Evolutionary conservation across 2,329 filamentous ascomycete species (phyloP).

Genomic region (Magnaporthiopsis rhizophila): DNA sequence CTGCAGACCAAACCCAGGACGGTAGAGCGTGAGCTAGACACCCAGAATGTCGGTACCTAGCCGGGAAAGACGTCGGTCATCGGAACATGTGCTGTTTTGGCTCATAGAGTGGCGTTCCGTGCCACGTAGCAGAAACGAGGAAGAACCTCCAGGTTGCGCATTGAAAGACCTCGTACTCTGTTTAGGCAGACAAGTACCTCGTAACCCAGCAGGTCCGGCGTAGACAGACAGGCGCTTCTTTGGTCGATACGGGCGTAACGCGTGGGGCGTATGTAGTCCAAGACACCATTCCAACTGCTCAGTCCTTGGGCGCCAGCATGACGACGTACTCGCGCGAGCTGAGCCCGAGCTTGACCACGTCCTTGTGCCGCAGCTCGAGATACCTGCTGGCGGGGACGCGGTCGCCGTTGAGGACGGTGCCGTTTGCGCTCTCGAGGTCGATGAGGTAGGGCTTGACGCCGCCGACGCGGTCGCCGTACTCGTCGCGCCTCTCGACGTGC

Average conservation of each 20-base stretch:
- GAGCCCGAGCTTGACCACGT: slow-evolving; percentile 80
- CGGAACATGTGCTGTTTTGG: background rate
- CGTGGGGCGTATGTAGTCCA: too few species aligned
- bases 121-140: background rate
- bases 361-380: slow-evolving; percentile 79
- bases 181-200: background rate
- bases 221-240: background rate
- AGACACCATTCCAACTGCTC: slow-evolving; percentile 8
- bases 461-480: slow-evolving; percentile 77
- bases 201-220: background rate
- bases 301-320: slow-evolving; percentile 60
- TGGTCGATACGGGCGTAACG: background rate
- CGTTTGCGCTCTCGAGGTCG: slow-evolving; percentile 89
- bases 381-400: slow-evolving; percentile 68
- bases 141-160: background rate
- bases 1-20: too few species aligned
- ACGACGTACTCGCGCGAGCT: slow-evolving; percentile 93
- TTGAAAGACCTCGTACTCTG: background rate
- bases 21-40: too few species aligned
- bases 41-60: too few species aligned
- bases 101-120: background rate
- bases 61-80: too few species aligned
- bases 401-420: slow-evolving; percentile 74
- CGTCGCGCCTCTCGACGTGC: slow-evolving; percentile 72
- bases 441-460: slow-evolving; percentile 82